Conservation (phyloP, 129 eudicot species). For the Flaveria linearis region DNA sequence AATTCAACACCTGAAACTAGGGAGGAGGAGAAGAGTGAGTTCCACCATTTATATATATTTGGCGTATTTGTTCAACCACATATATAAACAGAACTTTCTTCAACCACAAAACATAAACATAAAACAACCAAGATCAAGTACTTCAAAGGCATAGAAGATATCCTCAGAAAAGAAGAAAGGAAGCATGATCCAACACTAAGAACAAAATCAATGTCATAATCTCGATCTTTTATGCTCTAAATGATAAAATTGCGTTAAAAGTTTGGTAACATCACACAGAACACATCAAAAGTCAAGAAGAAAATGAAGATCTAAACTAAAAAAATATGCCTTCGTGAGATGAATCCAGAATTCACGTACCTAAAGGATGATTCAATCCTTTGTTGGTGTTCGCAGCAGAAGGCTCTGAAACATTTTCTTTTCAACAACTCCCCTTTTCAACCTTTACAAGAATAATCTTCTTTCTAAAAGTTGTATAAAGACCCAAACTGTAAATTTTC, state of each 20-base stretch:
- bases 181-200: no score
- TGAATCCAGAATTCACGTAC: conserved; percentile 22
- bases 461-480: conserved; percentile 4
- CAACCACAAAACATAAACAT: no score
- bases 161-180: neutral
- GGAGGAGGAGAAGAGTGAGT: neutral
- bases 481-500: neutral
- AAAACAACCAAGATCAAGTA: neutral
- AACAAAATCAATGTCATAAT: no score
- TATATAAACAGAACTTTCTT: no score
- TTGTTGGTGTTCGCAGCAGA: conserved; percentile 24
- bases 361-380: conserved; percentile 14
- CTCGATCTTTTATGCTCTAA: no score
- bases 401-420: neutral
- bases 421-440: conserved; percentile 14
- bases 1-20: neutral
- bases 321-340: conserved; percentile 14
- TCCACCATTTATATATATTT: no score
- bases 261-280: no score
- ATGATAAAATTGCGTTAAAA: no score
- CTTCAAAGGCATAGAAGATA: neutral
- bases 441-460: conserved; percentile 20
- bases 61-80: no score
- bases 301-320: conserved; percentile 15
- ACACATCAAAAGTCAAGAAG: neutral